Base-by-base conservation (phyloP, 495 filamentous ascomycete species). In the Niebla homalea region DNA sequence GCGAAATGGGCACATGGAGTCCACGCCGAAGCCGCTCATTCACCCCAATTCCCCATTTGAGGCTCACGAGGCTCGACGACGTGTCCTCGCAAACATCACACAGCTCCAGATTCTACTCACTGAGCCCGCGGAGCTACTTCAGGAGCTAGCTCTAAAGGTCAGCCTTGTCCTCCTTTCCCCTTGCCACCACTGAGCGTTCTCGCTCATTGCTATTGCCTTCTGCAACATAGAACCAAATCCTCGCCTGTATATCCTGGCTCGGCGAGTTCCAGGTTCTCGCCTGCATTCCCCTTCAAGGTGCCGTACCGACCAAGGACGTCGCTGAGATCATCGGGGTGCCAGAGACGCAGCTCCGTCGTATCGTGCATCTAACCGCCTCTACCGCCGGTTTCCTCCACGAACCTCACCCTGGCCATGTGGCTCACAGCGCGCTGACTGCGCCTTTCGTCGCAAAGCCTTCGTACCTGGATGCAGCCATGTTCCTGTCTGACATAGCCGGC, bases 191-290 rank as follows among this genome's bases (percentile, higher is more conserved):
- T n/a, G 20, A 42, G n/a, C 35, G 32, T 22, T 3, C 29, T 32
- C 8, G 29, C 29, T 32, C 8, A 32, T 32, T 32, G 10, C 29
- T 8, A 11, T 7, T 32, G 38, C 23, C n/a, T 48, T 50, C 12
- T 40, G 43, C 18, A 19, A 11, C 40, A 18, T 53, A 66, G 66
- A 67, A 49, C 43, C 61, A 70, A 49, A 21, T 70, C 2, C 58
- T 70, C 16, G 62, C 68, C 2, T 70, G 67, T 49, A 39, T 72
- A 14, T 54, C 62, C 48, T 72, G 68, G 69, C 56, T 72, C 12
- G 63, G 64, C 4, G 65, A 71, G 32, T 68, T 67, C 46, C 67
- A 70, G 43, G 59, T 72, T 4, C 64, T 69, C 2, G 68, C 69
- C 14, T 67, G 59, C 48, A 68, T 72, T 15, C 69, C 66, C 1